These are phyloP conservation scores for Coemansia sp. DNA, from an alignment of 192 early-diverging fungal species.

Conservation along the genomic window DNA sequence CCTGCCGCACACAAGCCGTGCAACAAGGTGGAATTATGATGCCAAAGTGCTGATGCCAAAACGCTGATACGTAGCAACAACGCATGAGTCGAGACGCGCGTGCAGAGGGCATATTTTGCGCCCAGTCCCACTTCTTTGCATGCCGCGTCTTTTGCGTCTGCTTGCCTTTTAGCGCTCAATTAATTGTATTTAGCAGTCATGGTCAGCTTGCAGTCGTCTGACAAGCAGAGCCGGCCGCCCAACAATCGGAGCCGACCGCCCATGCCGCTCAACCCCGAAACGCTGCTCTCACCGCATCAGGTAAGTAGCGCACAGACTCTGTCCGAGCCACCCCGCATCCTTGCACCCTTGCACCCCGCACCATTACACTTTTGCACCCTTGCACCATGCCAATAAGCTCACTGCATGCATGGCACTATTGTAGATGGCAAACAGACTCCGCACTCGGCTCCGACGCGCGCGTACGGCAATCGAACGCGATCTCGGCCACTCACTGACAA, in stretches of 20 bases:
- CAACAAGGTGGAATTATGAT: no score
- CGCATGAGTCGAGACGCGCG: no score
- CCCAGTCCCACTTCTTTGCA: background rate
- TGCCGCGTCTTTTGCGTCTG: constrained; percentile 5
- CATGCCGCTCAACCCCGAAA: background rate
- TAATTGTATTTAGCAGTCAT: background rate
- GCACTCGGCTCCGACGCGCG: constrained; percentile 35
- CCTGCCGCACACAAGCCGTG: no score
- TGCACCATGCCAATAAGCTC: background rate
- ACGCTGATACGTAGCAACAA: no score
- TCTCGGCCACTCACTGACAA: constrained; percentile 32
- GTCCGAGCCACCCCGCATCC: background rate
- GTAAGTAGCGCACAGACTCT: constrained; percentile 10
- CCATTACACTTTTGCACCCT: no score
- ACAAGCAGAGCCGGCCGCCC: background rate
- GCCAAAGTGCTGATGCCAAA: no score
- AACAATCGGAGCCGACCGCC: constrained; percentile 6
- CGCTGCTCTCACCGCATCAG: constrained; percentile 15
- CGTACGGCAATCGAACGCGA: constrained; percentile 30
- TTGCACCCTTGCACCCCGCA: no score
- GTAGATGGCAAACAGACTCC: constrained; percentile 37
- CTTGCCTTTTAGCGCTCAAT: background rate
- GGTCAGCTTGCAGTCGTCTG: background rate
- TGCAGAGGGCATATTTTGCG: background rate
- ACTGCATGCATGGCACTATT: background rate